A percentile compares a stretch with the other conserved stretches of the same genome.
Evolutionary conservation across 2,329 filamentous ascomycete species (phyloP).

Genomic region (Fusarium falciforme): DNA sequence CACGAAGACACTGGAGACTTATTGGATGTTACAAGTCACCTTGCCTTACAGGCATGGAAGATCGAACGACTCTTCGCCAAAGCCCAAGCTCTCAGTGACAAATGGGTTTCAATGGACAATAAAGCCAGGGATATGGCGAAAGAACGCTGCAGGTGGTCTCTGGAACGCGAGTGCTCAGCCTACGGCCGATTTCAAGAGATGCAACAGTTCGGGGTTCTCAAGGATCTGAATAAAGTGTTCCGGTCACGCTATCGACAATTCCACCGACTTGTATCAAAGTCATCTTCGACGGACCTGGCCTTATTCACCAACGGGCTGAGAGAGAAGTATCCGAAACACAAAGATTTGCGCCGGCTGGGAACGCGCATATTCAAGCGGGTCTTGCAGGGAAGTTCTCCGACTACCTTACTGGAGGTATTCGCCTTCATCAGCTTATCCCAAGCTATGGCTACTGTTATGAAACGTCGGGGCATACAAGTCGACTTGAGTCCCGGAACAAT

Average conservation of each 20-base stretch:
- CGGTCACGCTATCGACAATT: not conserved
- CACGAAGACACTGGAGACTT: no score
- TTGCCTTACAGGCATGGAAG: no score
- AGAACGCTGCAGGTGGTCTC: fast-evolving
- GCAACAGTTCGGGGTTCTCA: not conserved
- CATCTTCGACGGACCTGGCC: no score
- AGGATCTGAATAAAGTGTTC: not conserved
- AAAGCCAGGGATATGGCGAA: not conserved
- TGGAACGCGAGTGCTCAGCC: not conserved
- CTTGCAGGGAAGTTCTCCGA: not conserved
- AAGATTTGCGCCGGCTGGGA: no score
- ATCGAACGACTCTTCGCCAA: no score
- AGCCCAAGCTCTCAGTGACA: not conserved
- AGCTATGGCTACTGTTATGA: not conserved
- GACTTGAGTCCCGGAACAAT: not conserved
- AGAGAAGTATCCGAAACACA: no score
- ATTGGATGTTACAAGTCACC: no score
- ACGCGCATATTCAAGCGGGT: not conserved
- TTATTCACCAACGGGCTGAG: no score
- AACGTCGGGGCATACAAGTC: fast-evolving
- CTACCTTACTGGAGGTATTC: not conserved
- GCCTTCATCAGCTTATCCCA: not conserved
- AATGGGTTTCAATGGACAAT: not conserved
- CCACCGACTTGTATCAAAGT: fast-evolving
- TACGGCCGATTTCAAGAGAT: fast-evolving